Evolutionary conservation across 176 grass and related monocot genomes (phyloP).

Genomic region (Hyparrhenia diplandra): DNA sequence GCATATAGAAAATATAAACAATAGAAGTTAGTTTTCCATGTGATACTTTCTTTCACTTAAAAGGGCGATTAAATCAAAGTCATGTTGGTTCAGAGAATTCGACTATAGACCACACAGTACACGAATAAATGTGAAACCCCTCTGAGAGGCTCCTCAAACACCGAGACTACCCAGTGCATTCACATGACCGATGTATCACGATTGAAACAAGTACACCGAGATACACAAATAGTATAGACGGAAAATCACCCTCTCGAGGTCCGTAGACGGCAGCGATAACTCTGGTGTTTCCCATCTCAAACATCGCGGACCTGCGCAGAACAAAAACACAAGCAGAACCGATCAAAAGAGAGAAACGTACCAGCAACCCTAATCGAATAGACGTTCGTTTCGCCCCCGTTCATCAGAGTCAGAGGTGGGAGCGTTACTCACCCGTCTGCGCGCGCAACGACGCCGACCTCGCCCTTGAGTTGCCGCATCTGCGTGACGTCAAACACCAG

Average conservation of each 20-base stretch:
- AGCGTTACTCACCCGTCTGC: constrained; percentile 48
- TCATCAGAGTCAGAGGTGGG: neutral
- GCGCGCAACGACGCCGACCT: constrained; percentile 71
- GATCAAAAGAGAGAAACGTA: neutral
- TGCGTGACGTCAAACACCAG: constrained; percentile 13
- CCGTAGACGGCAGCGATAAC: constrained; percentile 90
- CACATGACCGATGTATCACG: neutral
- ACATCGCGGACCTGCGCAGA: constrained; percentile 67
- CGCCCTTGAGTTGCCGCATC: constrained; percentile 88
- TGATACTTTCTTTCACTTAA: neutral
- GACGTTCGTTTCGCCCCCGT: neutral
- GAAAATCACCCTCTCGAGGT: constrained; percentile 66
- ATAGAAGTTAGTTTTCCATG: neutral
- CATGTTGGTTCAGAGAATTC: neutral
- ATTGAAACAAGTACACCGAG: neutral
- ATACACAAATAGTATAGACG: neutral
- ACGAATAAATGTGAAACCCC: neutral
- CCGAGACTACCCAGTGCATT: neutral
- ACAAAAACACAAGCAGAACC: neutral
- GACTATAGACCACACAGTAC: neutral
- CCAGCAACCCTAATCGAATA: neutral
- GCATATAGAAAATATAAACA: neutral
- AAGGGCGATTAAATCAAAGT: neutral
- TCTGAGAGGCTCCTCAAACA: constrained; percentile 13
- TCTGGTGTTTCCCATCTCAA: constrained; percentile 97